Conservation (phyloP, 441 rosid genomes). For the Rhodomyrtus psidioides region DNA sequence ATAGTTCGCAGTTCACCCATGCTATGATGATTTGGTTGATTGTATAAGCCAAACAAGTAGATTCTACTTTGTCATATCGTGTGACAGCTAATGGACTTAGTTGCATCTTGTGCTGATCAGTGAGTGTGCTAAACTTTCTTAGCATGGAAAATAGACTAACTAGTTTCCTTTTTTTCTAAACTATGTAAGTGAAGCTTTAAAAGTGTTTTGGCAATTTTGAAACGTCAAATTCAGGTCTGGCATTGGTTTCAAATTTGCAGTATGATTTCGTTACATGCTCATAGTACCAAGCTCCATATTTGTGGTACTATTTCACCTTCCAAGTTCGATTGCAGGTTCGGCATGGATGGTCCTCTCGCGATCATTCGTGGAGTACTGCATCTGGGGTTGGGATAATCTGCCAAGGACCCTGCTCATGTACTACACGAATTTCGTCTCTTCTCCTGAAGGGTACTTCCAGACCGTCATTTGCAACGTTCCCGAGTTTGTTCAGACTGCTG, state of each 20-base stretch:
- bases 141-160: background rate
- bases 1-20: background rate
- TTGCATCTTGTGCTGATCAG: background rate
- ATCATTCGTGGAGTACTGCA: conserved; percentile 68
- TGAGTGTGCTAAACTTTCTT: background rate
- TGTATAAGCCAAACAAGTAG: background rate
- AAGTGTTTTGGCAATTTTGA: background rate
- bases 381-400: conserved; percentile 98
- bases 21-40: background rate
- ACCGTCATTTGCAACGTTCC: conserved; percentile 93
- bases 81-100: background rate
- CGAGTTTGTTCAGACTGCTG: conserved; percentile 50
- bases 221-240: background rate
- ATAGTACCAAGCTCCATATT: background rate
- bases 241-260: background rate
- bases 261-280: background rate
- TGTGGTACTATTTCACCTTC: background rate
- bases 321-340: conserved; percentile 52
- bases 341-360: conserved; percentile 97
- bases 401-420: conserved; percentile 90
- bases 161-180: background rate
- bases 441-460: conserved; percentile 96
- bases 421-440: conserved; percentile 84
- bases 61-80: background rate
- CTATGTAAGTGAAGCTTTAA: background rate